Base-by-base conservation (phyloP, 495 filamentous ascomycete genomes). In the Xylaria grammica region DNA sequence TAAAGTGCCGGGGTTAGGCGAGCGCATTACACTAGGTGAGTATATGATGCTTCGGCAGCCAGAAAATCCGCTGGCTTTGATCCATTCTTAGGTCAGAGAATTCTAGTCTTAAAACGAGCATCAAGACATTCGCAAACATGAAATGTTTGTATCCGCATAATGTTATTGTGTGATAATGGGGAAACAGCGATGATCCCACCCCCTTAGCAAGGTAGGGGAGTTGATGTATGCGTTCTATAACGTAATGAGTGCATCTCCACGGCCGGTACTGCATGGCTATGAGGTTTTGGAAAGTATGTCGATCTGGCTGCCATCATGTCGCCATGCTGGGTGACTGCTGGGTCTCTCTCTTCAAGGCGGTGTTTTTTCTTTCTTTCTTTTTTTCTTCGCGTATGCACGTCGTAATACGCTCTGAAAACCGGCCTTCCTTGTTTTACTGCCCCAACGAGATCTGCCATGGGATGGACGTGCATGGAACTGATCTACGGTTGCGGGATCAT, bases 71-170 rank as follows among this genome's bases (percentile, higher is more conserved):
- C 29, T 27, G 29, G 13, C 10, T 46, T 59, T 34, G 20, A 22
- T 34, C 40, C 26, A 40, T 7, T 34, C 40, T 4, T 11, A 32
- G 42, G 26, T 40, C 27, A 48, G 24, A 45, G 40, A 45, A 11
- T 15, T 29, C n/a, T 58, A 19, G 54, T 11, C 38, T 27, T 44
- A n/a, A 57, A 58, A 45, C 54, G 34, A 24, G 34, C 24, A 11
- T 40, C n/a, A 29, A 32, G 40, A 8, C 4, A 44, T 58, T 32
- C 27, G 13, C 6, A 45, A 19, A 45, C 22, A 11, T 10, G 36
- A 58, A 8, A 44, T 32, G 38, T 30, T 17, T 45, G 38, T 36
- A 36, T 48, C 27, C 42, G 56, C 56, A 59, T 48, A 45, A 58
- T 45, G 26, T 15, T 24, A 42, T 36, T n/a, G 11, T 11, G 6